phyloP scores from a whole-genome alignment of 306 rosid genomes.

The Fragaria ananassa region DNA sequence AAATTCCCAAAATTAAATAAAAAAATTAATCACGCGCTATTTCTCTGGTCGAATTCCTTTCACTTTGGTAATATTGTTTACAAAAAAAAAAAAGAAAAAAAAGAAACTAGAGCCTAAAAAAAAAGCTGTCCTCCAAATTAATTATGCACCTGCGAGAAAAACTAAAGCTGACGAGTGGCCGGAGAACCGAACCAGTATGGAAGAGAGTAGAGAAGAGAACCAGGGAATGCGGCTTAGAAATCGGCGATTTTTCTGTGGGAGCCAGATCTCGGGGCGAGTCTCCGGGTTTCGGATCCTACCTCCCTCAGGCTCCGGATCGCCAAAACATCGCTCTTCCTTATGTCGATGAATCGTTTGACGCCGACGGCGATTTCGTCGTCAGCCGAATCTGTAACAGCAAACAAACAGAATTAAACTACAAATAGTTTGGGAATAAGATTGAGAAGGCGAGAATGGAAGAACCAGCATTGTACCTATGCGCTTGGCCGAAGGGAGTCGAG shows the following conservation, averaged over 20 bases:
- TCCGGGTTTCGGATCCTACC: constrained; percentile 52
- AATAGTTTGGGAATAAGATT: background rate
- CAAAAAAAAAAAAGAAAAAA: background rate
- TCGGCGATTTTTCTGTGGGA: constrained; percentile 73
- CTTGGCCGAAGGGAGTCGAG: constrained; percentile 15
- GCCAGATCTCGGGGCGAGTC: constrained; percentile 37
- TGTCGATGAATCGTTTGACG: constrained; percentile 31
- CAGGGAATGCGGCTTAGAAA: constrained; percentile 40
- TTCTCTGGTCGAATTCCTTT: background rate
- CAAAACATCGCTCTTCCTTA: constrained; percentile 44
- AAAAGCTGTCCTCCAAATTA: background rate
- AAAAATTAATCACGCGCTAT: background rate
- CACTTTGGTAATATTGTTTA: background rate
- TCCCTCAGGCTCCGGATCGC: constrained; percentile 58
- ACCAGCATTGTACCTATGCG: constrained; percentile 42
- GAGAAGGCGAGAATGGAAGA: background rate
- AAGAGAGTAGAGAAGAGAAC: background rate
- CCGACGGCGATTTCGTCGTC: constrained; percentile 24
- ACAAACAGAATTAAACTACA: too few species aligned
- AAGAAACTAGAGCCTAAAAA: background rate
- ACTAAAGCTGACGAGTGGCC: background rate
- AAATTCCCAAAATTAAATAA: background rate
- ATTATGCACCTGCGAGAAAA: constrained; percentile 21
- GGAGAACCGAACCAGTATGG: constrained; percentile 2
- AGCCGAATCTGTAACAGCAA: constrained; percentile 23